These are phyloP conservation scores for Meira nashicola DNA, from an alignment of 1,284 basidiomycete species.

Conservation along the genomic window DNA sequence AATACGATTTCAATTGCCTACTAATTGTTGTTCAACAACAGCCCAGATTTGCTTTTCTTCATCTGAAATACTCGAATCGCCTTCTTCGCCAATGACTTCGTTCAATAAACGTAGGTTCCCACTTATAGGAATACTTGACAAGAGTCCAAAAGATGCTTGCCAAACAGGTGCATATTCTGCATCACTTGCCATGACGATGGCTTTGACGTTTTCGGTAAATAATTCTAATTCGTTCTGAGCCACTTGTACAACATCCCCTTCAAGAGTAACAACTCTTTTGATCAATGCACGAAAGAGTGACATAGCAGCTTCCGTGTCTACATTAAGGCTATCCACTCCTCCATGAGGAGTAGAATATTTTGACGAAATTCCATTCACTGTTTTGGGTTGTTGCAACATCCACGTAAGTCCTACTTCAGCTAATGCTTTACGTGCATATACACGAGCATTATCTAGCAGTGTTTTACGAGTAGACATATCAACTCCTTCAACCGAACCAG, in stretches of 20 bases:
- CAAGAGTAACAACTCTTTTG: background rate
- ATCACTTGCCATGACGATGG: background rate
- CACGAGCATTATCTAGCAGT: slow-evolving; percentile 31
- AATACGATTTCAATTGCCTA: background rate
- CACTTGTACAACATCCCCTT: background rate
- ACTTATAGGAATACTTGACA: background rate
- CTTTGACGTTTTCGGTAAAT: background rate
- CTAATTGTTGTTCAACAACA: background rate
- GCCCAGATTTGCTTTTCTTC: slow-evolving; percentile 4
- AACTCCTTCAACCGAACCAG: slow-evolving; percentile 11
- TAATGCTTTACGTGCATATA: slow-evolving; percentile 31
- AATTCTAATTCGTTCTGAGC: background rate
- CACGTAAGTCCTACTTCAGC: slow-evolving; percentile 30
- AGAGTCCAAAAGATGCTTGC: background rate
- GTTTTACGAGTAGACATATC: slow-evolving; percentile 7
- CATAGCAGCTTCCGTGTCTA: background rate
- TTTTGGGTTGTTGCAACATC: slow-evolving; percentile 14
- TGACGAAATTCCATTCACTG: background rate
- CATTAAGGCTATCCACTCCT: background rate
- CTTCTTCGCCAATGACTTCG: slow-evolving; percentile 7
- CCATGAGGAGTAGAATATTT: slow-evolving; percentile 2
- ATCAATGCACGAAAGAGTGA: slow-evolving; percentile 1
- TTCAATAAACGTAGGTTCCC: background rate
- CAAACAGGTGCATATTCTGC: background rate
- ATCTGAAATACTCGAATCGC: background rate